Base-by-base conservation (phyloP, 352 stramenopile genomes). In the Nothophytophthora sp. region DNA sequence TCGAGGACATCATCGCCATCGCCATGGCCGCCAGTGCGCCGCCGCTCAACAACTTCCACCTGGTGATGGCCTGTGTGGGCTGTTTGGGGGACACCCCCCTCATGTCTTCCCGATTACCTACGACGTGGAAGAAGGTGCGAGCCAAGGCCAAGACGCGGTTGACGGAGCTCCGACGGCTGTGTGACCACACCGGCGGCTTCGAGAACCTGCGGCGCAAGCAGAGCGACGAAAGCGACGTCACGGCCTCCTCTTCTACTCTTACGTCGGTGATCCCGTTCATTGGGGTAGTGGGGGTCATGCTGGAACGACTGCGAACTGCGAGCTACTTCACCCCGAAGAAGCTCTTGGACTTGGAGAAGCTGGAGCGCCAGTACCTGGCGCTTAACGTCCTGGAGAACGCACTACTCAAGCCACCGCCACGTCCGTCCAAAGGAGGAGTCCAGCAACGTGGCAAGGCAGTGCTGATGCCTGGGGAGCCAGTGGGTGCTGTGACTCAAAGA, bases 51-150 rank as follows among this genome's bases (percentile, higher is more conserved):
- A 92, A 90, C 38, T 92, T 90, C 38, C 73, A 88, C 47, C 52
- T 92, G n/a, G 75, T 88, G 16, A 90, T 92, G 81, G 76, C 71
- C 8, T 90, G 81, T 20, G 76, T 92, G 1, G 81, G 81, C 5
- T 89, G 81, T 35, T 56, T 92, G 0, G 81, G 81, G 15, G 81
- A 90, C 49, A 79, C 56, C 11, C 76, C 81, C 3, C 66, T 92
- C 11, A 92, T 92, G 78, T 66, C 63, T 35, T 84, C 76, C 7
- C 63, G 81, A 18, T 52, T 92, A 33, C 81, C 81, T 8, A 50
- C 65, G 4, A 90, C 81, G 10, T 92, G 81, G 78, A 90, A 90
- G 55, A 73, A 73, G 33, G 81, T 90, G 40, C 73, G 73, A 2
- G 41, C 66, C 20, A 89, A 86, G 47, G 78, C 75, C 56, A 92